Percentiles rank a stretch among this genome's conserved stretches.
Conservation (phyloP, 441 rosid genomes). For the Populus hybrid region DNA sequence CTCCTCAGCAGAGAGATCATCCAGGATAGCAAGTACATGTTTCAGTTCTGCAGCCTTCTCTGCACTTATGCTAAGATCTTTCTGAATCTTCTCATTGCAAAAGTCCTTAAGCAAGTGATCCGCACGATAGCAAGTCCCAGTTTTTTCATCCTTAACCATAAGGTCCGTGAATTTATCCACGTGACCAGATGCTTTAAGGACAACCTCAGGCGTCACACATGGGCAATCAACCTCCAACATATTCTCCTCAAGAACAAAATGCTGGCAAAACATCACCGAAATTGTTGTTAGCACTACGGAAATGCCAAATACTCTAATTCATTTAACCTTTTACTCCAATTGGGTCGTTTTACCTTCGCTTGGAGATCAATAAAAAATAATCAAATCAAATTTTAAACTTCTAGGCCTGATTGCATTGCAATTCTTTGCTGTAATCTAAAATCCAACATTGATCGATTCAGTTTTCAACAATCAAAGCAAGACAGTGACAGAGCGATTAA, state of each 20-base stretch:
- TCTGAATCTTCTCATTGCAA: slow-evolving; percentile 67
- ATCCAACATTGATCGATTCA: not conserved
- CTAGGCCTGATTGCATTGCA: not conserved
- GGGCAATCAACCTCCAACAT: slow-evolving; percentile 80
- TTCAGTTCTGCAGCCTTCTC: slow-evolving; percentile 64
- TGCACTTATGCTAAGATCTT: slow-evolving; percentile 46
- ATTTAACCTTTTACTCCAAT: not conserved
- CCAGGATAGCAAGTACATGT: slow-evolving; percentile 56
- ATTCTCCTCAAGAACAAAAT: slow-evolving; percentile 74
- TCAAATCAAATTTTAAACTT: not conserved
- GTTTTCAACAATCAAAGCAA: not conserved
- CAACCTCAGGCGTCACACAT: slow-evolving; percentile 71
- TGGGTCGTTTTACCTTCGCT: not conserved
- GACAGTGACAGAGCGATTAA: slow-evolving; percentile 15
- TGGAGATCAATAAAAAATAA: not conserved
- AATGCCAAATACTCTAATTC: not conserved
- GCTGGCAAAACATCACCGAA: slow-evolving; percentile 29
- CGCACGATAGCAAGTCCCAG: slow-evolving; percentile 68
- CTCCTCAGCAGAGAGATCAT: slow-evolving; percentile 63
- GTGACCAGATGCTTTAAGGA: slow-evolving; percentile 79
- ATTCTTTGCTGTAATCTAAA: not conserved
- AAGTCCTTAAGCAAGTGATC: slow-evolving; percentile 73
- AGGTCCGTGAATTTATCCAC: slow-evolving; percentile 77
- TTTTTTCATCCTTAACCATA: slow-evolving; percentile 75
- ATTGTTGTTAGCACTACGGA: not conserved